A percentile compares a stretch with the other conserved stretches of the same genome.
phyloP scores from a whole-genome alignment of 1,139 yeast genomes.

The Kodamaea ohmeri region DNA sequence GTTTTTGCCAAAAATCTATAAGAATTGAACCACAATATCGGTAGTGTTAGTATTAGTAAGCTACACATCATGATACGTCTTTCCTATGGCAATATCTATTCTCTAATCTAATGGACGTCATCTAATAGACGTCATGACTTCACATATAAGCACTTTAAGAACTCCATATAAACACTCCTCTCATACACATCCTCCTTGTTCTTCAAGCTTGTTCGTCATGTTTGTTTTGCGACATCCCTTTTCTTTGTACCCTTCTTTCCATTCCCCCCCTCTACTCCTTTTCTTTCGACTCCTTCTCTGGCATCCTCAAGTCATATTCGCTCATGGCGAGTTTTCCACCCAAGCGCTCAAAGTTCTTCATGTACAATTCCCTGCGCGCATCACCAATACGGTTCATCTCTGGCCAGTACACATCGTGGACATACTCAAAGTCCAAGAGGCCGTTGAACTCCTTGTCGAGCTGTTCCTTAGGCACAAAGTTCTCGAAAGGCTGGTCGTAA shows the following conservation, averaged over 20 bases:
- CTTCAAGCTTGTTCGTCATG: neutral
- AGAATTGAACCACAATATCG: no score
- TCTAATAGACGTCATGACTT: no score
- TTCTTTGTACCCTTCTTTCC: neutral
- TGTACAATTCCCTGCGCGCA: slow-evolving; percentile 33
- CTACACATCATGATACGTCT: no score
- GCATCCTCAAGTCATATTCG: slow-evolving; percentile 43
- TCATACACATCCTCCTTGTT: neutral
- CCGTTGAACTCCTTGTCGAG: slow-evolving; percentile 49
- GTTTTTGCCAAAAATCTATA: no score
- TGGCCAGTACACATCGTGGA: slow-evolving; percentile 44
- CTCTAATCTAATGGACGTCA: no score
- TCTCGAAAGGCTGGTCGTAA: slow-evolving; percentile 46
- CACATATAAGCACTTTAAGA: no score
- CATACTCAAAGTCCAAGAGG: slow-evolving; percentile 40
- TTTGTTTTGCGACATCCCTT: neutral
- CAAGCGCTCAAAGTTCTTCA: slow-evolving; percentile 37
- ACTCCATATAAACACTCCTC: no score
- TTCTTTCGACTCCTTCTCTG: neutral
- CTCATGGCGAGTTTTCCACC: slow-evolving; percentile 44
- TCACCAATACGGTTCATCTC: slow-evolving; percentile 42
- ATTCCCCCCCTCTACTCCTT: neutral
- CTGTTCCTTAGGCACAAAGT: slow-evolving; percentile 46
- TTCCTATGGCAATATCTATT: no score
- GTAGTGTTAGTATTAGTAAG: no score